Evolutionary conservation across 2,329 filamentous ascomycete genomes (phyloP).

Genomic region (Nemania abortiva): DNA sequence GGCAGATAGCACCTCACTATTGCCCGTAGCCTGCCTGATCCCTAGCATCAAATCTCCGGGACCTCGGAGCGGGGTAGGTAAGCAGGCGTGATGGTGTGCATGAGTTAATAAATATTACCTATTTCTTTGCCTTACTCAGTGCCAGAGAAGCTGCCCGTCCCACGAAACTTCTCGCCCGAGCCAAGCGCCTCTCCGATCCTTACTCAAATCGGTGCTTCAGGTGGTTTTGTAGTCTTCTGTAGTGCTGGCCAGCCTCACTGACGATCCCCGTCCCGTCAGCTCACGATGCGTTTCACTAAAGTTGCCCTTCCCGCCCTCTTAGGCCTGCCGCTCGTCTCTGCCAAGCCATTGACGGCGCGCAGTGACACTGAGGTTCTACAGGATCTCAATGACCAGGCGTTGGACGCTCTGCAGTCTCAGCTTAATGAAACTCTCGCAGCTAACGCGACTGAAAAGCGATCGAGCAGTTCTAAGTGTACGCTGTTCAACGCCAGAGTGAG

Average conservation of each 20-base stretch:
- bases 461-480: slow-evolving; percentile 15
- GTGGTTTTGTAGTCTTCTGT: background rate
- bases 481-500: slow-evolving; percentile 28
- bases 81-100: background rate
- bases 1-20: slow-evolving; percentile 1
- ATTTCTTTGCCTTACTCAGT: background rate
- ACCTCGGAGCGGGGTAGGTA: slow-evolving; percentile 5
- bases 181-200: background rate
- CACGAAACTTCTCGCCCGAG: slow-evolving; percentile 9
- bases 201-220: slow-evolving; percentile 11
- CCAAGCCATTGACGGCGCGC: slow-evolving; percentile 17
- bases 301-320: slow-evolving; percentile 22
- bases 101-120: slow-evolving; percentile 24
- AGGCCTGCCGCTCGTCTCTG: slow-evolving; percentile 25
- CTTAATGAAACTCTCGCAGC: background rate
- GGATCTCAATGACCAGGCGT: slow-evolving; percentile 29
- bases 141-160: slow-evolving; percentile 4
- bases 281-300: slow-evolving; percentile 28
- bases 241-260: background rate
- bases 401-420: slow-evolving; percentile 23
- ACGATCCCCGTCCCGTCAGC: background rate
- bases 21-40: slow-evolving; percentile 3
- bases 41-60: background rate
- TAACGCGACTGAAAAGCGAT: background rate
- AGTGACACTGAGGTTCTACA: slow-evolving; percentile 21